These are phyloP conservation scores for Fagus sylvatica DNA, from an alignment of 306 rosid genomes.

Conservation along the genomic window DNA sequence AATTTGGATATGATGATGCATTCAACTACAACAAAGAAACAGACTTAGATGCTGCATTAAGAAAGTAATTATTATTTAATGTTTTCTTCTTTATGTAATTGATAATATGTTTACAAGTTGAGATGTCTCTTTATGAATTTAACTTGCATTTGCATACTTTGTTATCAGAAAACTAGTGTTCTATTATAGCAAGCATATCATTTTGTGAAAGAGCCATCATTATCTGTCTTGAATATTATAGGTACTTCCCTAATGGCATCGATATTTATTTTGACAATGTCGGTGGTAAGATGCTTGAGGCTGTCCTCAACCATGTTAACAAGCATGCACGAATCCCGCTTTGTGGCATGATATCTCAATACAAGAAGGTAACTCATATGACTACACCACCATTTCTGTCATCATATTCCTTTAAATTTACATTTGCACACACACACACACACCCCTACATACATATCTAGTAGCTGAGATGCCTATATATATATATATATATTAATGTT, in stretches of 20 bases:
- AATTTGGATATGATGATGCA: constrained; percentile 71
- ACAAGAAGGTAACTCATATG: constrained; percentile 44
- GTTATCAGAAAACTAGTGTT: background rate
- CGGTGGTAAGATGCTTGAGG: constrained; percentile 72
- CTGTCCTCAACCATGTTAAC: constrained; percentile 68
- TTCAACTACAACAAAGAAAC: constrained; percentile 62
- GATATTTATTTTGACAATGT: constrained; percentile 68
- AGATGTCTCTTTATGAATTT: background rate
- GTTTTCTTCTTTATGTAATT: background rate
- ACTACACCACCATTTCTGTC: background rate
- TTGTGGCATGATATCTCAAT: constrained; percentile 72
- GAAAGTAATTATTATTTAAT: constrained; percentile 26
- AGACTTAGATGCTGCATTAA: constrained; percentile 58
- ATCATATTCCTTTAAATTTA: background rate
- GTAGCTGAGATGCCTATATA: background rate
- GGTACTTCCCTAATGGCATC: constrained; percentile 64
- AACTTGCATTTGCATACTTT: background rate
- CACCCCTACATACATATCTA: background rate
- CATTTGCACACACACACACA: too few relatives aligned
- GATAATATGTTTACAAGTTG: background rate
- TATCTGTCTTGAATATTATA: background rate
- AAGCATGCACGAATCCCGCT: constrained; percentile 50
- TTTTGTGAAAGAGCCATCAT: background rate
- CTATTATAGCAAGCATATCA: background rate
- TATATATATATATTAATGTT: background rate